Evolutionary conservation across 2,329 filamentous ascomycete genomes (phyloP), one percentile per base, ranked within the genome.

Genomic region (Colletotrichum caudatum): DNA sequence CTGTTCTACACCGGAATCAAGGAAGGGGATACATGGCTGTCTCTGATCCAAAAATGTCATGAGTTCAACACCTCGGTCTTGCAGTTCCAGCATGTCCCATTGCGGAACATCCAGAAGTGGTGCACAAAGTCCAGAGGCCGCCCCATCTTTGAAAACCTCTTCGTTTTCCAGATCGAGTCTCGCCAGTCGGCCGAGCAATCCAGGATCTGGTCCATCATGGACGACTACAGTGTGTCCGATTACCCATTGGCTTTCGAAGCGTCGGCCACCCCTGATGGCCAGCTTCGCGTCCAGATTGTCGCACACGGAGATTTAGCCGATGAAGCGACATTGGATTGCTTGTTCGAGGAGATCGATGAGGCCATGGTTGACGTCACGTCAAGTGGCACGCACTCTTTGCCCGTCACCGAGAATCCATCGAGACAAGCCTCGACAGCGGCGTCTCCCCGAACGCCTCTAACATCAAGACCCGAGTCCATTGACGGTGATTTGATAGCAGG

Each of bases 71-170:
- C 90, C 1, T 83, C 87, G 0, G 86, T 89, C 14, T 83, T 96
- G 26, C 86, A 90, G 0, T 95, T 92, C 74, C 94, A 97, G 73
- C 92, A 95, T 75, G 93, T 93, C 0, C 87, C 95, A 0, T 84
- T 98, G 12, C 88, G 94, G 29, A 89, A 93, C 57, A 91, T 98
- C 44, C 90, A 93, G 76, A 97, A 94, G 79, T 97, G 93, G 91
- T 91, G 90, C 74, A n/a, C 61, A 1, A 71, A 63, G 37, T 72
- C 66, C 0, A 83, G 84, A 5, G 86, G 86, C 4, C 82, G 88
- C 53, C 84, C 88, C 0, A 81, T 95, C 2, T 97, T 98, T 77
- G 92, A 97, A 71, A 91, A 87, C 0, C 83, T 98, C 1, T 97
- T 98, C 75, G 92, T 94, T 0, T 97, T 95, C 78, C 93, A 97